phyloP scores from a whole-genome alignment of 139 green algal species.

The Eudorina sp. region DNA sequence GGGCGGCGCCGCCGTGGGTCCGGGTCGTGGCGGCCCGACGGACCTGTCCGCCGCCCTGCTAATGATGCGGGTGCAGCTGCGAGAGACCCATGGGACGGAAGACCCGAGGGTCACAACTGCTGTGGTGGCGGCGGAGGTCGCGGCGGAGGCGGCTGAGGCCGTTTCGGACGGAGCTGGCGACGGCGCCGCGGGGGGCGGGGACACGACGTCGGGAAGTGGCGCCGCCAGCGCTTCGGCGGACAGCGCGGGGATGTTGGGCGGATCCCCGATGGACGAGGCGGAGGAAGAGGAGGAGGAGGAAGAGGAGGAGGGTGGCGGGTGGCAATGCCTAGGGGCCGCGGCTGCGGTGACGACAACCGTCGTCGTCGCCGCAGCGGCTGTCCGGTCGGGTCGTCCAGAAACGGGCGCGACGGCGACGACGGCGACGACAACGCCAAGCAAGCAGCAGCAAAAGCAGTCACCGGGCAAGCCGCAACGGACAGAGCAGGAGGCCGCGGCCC shows the following conservation, averaged over 20 bases:
- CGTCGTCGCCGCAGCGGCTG: not conserved
- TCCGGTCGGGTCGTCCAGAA: too few relatives aligned
- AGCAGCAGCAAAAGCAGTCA: not conserved
- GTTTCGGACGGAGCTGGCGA: not conserved
- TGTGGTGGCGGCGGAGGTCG: not conserved
- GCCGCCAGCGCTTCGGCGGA: too few relatives aligned
- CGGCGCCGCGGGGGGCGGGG: too few relatives aligned
- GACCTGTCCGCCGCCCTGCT: slow-evolving; percentile 58
- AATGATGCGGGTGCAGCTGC: slow-evolving; percentile 51
- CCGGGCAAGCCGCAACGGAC: not conserved
- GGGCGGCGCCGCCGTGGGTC: not conserved
- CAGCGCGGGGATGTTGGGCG: too few relatives aligned
- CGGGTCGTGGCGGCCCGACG: not conserved
- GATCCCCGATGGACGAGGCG: too few relatives aligned
- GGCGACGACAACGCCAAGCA: not conserved
- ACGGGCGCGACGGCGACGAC: not conserved
- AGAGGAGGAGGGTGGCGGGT: too few relatives aligned
- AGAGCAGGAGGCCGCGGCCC: not conserved
- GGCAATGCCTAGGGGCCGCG: too few relatives aligned
- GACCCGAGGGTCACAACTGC: too few relatives aligned
- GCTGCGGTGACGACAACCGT: too few relatives aligned
- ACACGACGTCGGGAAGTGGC: too few relatives aligned
- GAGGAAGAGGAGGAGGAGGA: too few relatives aligned
- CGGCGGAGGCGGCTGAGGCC: not conserved
- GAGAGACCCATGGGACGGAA: not conserved